Percentiles rank a stretch among this genome's conserved stretches.
phyloP scores from a whole-genome alignment of 257 asterid genomes.

The Orobanche coerulescens region DNA sequence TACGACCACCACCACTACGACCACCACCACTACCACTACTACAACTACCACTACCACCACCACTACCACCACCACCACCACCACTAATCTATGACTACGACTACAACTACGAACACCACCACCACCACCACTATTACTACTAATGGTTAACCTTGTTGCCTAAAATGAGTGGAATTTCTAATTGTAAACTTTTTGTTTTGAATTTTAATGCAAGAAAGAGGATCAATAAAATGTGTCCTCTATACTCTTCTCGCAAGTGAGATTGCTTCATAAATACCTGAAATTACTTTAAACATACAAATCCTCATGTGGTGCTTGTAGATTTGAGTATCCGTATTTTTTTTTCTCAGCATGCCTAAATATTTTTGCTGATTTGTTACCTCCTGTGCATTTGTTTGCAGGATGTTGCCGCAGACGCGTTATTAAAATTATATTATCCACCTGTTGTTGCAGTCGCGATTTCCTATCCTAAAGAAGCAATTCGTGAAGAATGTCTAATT shows the following conservation, averaged over 20 bases:
- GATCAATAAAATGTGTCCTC: neutral
- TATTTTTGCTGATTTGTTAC: neutral
- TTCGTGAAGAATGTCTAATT: conserved; percentile 61
- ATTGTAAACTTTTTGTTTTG: too few relatives aligned
- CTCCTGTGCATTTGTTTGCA: conserved; percentile 26
- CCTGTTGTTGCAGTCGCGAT: conserved; percentile 93
- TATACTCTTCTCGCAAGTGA: neutral
- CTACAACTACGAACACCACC: too few relatives aligned
- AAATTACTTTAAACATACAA: neutral
- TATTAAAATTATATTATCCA: conserved; percentile 72
- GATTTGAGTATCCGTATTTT: neutral
- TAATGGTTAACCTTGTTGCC: too few relatives aligned
- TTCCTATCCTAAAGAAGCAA: conserved; percentile 84
- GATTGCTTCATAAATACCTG: conserved; percentile 3
- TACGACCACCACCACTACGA: too few relatives aligned
- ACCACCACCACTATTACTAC: too few relatives aligned
- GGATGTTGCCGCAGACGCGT: conserved; percentile 75
- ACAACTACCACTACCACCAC: too few relatives aligned
- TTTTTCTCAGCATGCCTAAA: conserved; percentile 12
- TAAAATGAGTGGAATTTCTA: too few relatives aligned
- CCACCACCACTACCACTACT: too few relatives aligned
- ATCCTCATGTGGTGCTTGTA: conserved; percentile 3
- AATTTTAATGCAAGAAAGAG: too few relatives aligned
- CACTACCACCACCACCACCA: too few relatives aligned
- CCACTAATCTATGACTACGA: too few relatives aligned